These are phyloP conservation scores for Cymbidium sinense DNA, from an alignment of 106 monocot species.

Conservation along the genomic window DNA sequence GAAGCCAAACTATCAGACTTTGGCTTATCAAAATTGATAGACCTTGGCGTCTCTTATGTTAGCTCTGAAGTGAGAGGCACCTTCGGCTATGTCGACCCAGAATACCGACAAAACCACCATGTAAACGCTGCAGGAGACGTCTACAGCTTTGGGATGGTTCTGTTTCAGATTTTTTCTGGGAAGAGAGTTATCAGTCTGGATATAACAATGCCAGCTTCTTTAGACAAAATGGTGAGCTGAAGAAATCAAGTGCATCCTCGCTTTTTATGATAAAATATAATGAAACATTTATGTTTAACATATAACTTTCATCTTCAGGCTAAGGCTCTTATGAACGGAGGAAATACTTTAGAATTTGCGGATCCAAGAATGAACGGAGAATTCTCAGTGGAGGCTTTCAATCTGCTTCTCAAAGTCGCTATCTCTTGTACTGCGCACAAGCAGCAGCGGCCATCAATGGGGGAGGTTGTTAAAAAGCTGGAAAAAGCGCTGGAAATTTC, in stretches of 20 bases:
- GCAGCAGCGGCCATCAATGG: conserved; percentile 37
- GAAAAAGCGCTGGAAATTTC: conserved; percentile 40
- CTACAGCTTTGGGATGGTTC: conserved; percentile 53
- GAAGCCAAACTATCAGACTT: conserved; percentile 56
- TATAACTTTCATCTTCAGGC: conserved; percentile 18
- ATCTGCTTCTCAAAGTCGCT: conserved; percentile 31
- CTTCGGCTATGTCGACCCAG: conserved; percentile 47
- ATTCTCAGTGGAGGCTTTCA: conserved; percentile 38
- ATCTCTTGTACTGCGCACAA: conserved; percentile 32
- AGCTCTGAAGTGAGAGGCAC: conserved; percentile 56
- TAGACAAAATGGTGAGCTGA: conserved; percentile 34
- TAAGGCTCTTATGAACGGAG: conserved; percentile 17
- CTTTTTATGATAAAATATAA: neutral
- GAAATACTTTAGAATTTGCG: conserved; percentile 28
- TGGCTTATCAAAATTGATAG: conserved; percentile 45
- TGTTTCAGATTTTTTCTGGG: conserved; percentile 45
- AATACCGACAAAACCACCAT: conserved; percentile 38
- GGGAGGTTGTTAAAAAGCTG: conserved; percentile 26
- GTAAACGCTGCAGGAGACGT: conserved; percentile 47
- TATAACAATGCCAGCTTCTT: conserved; percentile 23
- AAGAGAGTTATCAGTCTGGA: conserved; percentile 36
- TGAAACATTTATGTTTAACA: neutral
- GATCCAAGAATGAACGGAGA: conserved; percentile 37
- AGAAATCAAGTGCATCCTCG: neutral
- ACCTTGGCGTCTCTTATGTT: conserved; percentile 33